phyloP scores from a whole-genome alignment of 108 stramenopile genomes.

The Skeletonema marinoi region DNA sequence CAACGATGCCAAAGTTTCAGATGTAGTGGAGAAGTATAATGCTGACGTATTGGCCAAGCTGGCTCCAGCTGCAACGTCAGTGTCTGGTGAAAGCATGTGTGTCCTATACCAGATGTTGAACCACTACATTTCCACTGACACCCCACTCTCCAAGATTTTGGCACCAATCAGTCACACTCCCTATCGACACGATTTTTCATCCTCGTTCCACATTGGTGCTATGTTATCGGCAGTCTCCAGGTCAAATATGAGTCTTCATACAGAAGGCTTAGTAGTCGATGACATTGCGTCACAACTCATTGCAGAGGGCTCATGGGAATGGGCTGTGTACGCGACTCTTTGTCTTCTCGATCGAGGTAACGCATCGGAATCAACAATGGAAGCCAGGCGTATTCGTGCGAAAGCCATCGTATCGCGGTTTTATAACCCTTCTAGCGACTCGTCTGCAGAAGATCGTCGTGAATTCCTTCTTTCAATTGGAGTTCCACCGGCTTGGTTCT shows the following conservation, averaged over 20 bases:
- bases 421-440: conserved; percentile 37
- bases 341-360: conserved; percentile 32
- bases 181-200: conserved; percentile 44
- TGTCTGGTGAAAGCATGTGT: conserved; percentile 38
- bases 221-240: conserved; percentile 53
- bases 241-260: conserved; percentile 34
- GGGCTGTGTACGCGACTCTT: conserved; percentile 78
- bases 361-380: conserved; percentile 12
- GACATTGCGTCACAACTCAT: conserved; percentile 70
- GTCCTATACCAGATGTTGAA: conserved; percentile 58
- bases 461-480: conserved; percentile 59
- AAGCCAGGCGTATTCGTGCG: conserved; percentile 39
- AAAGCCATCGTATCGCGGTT: conserved; percentile 60
- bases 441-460: conserved; percentile 18
- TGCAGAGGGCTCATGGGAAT: conserved; percentile 65
- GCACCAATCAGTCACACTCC: conserved; percentile 39
- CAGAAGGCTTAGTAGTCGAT: conserved; percentile 59
- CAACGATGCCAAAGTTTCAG: conserved; percentile 32
- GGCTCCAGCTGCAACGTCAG: conserved; percentile 60
- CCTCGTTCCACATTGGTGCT: conserved; percentile 60
- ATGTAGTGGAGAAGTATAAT: conserved; percentile 53
- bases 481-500: conserved; percentile 69
- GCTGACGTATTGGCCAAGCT: conserved; percentile 50
- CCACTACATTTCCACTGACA: conserved; percentile 17
- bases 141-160: conserved; percentile 31